phyloP scores from a whole-genome alignment of 345 rosid species.

The Durio zibethinus region DNA sequence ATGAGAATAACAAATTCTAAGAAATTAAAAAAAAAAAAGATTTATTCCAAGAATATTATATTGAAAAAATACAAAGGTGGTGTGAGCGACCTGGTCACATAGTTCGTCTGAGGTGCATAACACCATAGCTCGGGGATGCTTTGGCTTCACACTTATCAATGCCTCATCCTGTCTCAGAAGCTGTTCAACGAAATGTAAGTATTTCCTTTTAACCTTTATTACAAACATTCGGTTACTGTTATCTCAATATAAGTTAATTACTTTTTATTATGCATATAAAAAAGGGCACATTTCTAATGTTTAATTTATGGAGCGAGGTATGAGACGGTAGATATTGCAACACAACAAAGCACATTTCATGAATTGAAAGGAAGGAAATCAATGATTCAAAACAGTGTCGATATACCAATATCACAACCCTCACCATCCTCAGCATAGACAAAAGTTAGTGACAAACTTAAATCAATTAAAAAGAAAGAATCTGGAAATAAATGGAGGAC shows the following conservation, averaged over 20 bases:
- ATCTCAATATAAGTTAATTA: background rate
- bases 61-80: background rate
- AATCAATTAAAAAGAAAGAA: background rate
- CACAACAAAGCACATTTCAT: background rate
- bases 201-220: background rate
- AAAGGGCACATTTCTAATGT: background rate
- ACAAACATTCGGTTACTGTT: background rate
- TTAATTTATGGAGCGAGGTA: background rate
- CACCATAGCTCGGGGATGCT: conserved; percentile 64
- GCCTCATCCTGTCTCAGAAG: conserved; percentile 53
- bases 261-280: background rate
- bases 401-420: background rate
- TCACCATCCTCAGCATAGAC: background rate
- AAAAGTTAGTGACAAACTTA: background rate
- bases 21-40: background rate
- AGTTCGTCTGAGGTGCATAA: conserved; percentile 59
- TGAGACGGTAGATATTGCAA: background rate
- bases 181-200: conserved; percentile 26
- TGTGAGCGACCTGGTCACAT: conserved; percentile 47
- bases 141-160: conserved; percentile 45
- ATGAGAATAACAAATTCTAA: background rate
- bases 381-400: background rate
- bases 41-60: too few species aligned
- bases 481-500: background rate
- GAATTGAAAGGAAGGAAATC: background rate